Percentiles rank a stretch among this genome's conserved stretches.
Evolutionary conservation across 2,329 filamentous ascomycete genomes (phyloP).

Genomic region (Apiospora sp.): DNA sequence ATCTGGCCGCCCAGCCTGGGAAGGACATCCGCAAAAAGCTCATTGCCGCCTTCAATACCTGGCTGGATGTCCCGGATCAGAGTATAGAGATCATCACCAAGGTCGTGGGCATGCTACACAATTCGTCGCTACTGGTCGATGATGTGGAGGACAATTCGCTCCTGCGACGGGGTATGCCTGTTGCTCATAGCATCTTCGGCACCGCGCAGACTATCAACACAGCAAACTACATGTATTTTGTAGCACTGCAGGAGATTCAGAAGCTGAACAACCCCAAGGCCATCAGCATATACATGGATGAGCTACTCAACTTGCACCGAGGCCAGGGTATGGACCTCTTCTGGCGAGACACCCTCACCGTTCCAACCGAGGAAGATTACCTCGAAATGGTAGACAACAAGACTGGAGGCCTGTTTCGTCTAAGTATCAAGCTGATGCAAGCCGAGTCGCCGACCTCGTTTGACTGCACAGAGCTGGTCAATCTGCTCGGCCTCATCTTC

Average conservation of each 20-base stretch:
- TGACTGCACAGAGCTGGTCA: slow-evolving; percentile 85
- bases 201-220: slow-evolving; percentile 89
- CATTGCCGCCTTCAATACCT: slow-evolving; percentile 82
- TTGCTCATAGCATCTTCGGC: slow-evolving; percentile 86
- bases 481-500: slow-evolving; percentile 84
- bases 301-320: slow-evolving; percentile 83
- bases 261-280: slow-evolving; percentile 73
- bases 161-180: slow-evolving; percentile 80
- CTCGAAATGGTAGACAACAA: slow-evolving; percentile 95
- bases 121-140: slow-evolving; percentile 82
- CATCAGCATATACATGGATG: slow-evolving; percentile 79
- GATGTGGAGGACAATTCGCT: slow-evolving; percentile 86
- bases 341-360: slow-evolving; percentile 86
- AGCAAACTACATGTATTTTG: slow-evolving; percentile 89
- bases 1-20: slow-evolving; percentile 79
- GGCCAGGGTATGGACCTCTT: slow-evolving; percentile 93
- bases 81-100: slow-evolving; percentile 78
- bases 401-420: slow-evolving; percentile 84
- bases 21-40: slow-evolving; percentile 86
- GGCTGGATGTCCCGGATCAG: slow-evolving; percentile 76
- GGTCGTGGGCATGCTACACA: slow-evolving; percentile 86
- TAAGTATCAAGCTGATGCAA: slow-evolving; percentile 90
- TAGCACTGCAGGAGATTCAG: slow-evolving; percentile 77
- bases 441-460: slow-evolving; percentile 66
- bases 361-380: slow-evolving; percentile 87